Evolutionary conservation across 2,329 filamentous ascomycete species (phyloP), one percentile per base, ranked within the genome.

Genomic region (Apiospora saccharicola): DNA sequence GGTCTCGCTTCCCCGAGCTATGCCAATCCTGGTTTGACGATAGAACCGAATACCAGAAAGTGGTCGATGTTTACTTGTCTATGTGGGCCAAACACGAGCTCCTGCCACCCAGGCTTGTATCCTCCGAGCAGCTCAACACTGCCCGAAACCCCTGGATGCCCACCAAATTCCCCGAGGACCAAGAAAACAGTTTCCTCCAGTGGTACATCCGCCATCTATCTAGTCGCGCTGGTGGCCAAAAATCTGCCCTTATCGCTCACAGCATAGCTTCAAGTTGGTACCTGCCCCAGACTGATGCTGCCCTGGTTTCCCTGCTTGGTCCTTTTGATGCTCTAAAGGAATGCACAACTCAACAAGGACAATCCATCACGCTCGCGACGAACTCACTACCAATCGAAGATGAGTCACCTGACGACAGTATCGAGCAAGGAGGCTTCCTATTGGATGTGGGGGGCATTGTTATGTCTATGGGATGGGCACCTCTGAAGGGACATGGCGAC

Each of bases 391-490:
- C 77, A 1, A 74, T 78, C 12, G 73, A 73, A 47, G 70, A 77
- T 10, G 64, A 67, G 41, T n/a, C 57, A 41, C 73, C 71, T 12
- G 68, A 74, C n/a, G 47, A 74, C 14, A 72, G 74, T 3, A 57
- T 41, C n/a, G 71, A 74, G 22, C 72, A 70, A 26, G 76, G 77
- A 75, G 88, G 87, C 4, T 90, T 87, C 87, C 80, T 90, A 74
- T 76, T 91, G 19, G 86, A 91, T 72, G 82, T 85, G 0, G 88
- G 87, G 14, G 88, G 89, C 69, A 83, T 89, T 19, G 84, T 88
- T 5, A 79, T 87, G 5, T 82, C 84, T 37, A 85, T 90, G 79
- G 85, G 84, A 67, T 91, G 89, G 89, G 86, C 85, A 0, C 85
- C 86, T 2, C 75, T 80, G 1, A 76, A 78, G 3, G 79, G 79